Percentiles rank a stretch among this genome's conserved stretches.
Evolutionary conservation across 2,329 filamentous ascomycete species (phyloP).

Genomic region (Colletotrichum agaves): DNA sequence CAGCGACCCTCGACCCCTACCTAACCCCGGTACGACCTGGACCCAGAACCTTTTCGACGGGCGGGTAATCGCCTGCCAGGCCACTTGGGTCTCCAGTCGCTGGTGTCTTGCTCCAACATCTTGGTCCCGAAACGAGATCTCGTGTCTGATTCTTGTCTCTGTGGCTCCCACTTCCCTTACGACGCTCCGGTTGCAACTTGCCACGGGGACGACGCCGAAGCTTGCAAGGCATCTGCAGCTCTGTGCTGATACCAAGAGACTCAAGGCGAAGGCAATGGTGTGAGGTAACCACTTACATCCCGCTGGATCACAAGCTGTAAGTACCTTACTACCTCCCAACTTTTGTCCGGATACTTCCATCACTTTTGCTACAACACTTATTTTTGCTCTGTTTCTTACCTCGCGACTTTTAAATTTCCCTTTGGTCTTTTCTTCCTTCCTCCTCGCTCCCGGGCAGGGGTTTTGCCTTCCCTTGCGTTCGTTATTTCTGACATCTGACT

Average conservation of each 20-base stretch:
- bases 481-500: conserved; percentile 36
- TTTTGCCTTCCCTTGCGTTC: conserved; percentile 27
- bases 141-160: conserved; percentile 35
- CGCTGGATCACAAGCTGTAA: conserved; percentile 32
- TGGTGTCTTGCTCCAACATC: conserved; percentile 35
- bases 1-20: conserved; percentile 33
- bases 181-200: conserved; percentile 33
- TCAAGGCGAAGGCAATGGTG: conserved; percentile 31
- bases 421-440: conserved; percentile 14
- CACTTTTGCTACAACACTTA: conserved; percentile 14
- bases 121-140: conserved; percentile 39
- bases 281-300: conserved; percentile 28
- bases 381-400: conserved; percentile 3
- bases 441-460: conserved; percentile 24
- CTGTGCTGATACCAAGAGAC: conserved; percentile 19
- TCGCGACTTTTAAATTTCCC: conserved; percentile 10
- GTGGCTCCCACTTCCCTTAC: conserved; percentile 36
- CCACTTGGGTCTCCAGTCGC: conserved; percentile 30
- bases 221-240: conserved; percentile 8
- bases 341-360: neutral
- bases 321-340: conserved; percentile 2
- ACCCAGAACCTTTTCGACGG: conserved; percentile 38
- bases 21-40: conserved; percentile 32
- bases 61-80: conserved; percentile 37
- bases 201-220: conserved; percentile 31